A percentile compares a stretch with the other conserved stretches of the same genome.
phyloP scores from a whole-genome alignment of 192 early-diverging fungal genomes.

The Gigaspora rosea region DNA sequence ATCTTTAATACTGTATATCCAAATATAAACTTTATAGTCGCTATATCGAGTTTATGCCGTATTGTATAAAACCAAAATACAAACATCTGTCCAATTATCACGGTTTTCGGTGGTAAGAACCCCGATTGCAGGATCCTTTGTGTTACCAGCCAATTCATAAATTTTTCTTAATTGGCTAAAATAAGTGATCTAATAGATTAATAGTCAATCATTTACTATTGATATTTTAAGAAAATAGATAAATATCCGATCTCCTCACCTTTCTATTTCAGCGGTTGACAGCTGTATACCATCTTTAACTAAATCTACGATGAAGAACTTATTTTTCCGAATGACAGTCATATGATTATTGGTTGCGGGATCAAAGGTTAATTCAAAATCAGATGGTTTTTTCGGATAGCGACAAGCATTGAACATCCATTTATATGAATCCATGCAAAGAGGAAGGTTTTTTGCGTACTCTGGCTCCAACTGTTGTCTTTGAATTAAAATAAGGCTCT shows the following conservation, averaged over 20 bases:
- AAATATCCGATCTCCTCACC: slow-evolving; percentile 1
- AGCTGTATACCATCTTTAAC: slow-evolving; percentile 77
- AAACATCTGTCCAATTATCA: slow-evolving; percentile 87
- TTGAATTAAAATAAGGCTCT: not conserved
- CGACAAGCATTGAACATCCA: slow-evolving; percentile 98
- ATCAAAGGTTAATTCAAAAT: slow-evolving; percentile 74
- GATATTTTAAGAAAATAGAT: not conserved
- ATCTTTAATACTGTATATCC: too few relatives aligned
- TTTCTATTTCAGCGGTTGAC: slow-evolving; percentile 82
- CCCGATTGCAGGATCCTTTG: slow-evolving; percentile 76
- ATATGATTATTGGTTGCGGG: slow-evolving; percentile 80
- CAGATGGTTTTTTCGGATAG: slow-evolving; percentile 83
- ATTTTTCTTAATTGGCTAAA: slow-evolving; percentile 67
- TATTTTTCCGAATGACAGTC: slow-evolving; percentile 85
- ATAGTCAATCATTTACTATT: not conserved
- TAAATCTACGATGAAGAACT: slow-evolving; percentile 82
- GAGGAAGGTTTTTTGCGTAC: slow-evolving; percentile 69
- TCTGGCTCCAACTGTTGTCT: slow-evolving; percentile 83
- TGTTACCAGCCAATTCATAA: slow-evolving; percentile 64
- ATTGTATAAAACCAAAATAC: not conserved
- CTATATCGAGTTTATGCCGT: slow-evolving; percentile 19
- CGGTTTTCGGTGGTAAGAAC: slow-evolving; percentile 91
- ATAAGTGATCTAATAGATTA: slow-evolving; percentile 11
- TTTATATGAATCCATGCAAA: slow-evolving; percentile 91
- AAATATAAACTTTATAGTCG: too few relatives aligned